Evolutionary conservation across 2,329 filamentous ascomycete species (phyloP).

Genomic region (Trichocomaceae sp.): DNA sequence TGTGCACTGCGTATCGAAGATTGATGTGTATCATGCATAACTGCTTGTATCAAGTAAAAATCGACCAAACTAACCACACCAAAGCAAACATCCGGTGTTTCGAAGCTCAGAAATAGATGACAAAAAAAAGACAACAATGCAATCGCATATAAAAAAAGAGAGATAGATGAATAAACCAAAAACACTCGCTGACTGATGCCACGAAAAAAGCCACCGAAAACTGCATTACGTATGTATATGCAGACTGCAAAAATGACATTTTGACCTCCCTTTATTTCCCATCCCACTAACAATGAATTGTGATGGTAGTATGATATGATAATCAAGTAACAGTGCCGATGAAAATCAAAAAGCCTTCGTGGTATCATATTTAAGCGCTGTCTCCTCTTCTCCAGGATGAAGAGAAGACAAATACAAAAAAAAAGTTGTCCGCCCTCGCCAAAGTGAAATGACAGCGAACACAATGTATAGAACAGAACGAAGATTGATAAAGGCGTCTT

Average conservation of each 20-base stretch:
- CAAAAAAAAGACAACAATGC: background rate
- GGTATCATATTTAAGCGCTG: background rate
- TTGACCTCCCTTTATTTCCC: background rate
- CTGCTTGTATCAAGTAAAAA: background rate
- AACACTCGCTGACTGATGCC: conserved; percentile 3
- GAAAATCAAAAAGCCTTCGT: background rate
- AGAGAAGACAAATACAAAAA: background rate
- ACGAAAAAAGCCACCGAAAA: background rate
- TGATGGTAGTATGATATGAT: background rate
- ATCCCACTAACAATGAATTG: background rate
- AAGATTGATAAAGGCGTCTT: background rate
- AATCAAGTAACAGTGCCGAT: background rate
- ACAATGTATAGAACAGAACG: background rate
- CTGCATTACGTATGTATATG: background rate
- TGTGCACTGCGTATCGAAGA: background rate
- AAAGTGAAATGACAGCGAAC: background rate
- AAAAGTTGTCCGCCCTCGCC: background rate
- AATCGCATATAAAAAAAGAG: background rate
- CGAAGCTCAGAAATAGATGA: background rate
- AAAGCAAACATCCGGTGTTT: background rate
- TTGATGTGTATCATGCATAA: background rate
- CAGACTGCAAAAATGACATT: background rate
- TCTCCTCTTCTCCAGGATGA: background rate
- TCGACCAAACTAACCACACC: background rate
- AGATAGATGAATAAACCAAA: background rate